Conservation (phyloP, 2,329 filamentous ascomycete species). For the Beauveria pseudobassiana region DNA sequence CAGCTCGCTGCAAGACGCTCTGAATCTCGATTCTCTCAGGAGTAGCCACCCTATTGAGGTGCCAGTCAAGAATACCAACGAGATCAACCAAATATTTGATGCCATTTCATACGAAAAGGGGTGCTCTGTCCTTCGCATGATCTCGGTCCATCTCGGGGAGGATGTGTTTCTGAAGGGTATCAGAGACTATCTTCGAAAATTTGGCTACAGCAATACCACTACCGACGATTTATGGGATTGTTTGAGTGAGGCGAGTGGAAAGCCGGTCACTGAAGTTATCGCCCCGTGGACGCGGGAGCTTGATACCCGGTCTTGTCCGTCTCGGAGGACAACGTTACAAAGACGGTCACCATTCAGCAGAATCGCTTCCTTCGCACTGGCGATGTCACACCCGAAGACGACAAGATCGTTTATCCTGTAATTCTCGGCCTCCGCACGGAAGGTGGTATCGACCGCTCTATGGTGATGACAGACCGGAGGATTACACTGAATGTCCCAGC, state of each 20-base stretch:
- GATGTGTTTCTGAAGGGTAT: conserved; percentile 90
- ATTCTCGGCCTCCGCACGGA: conserved; percentile 81
- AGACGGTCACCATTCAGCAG: conserved; percentile 79
- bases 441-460: conserved; percentile 60
- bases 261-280: conserved; percentile 84
- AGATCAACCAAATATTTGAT: conserved; percentile 98
- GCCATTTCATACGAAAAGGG: conserved; percentile 97
- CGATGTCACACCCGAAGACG: conserved; percentile 89
- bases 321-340: conserved; percentile 47
- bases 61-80: conserved; percentile 87
- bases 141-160: conserved; percentile 93
- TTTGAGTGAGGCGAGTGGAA: conserved; percentile 79
- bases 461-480: conserved; percentile 47
- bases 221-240: conserved; percentile 88
- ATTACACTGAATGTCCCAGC: conserved; percentile 68
- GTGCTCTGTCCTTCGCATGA: conserved; percentile 95
- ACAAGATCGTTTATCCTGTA: conserved; percentile 79
- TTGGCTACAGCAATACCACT: conserved; percentile 91
- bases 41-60: conserved; percentile 97
- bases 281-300: conserved; percentile 96
- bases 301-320: conserved; percentile 84
- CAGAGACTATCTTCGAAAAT: conserved; percentile 83
- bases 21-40: conserved; percentile 80
- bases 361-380: conserved; percentile 91
- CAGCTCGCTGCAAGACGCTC: conserved; percentile 80